Base-by-base conservation (phyloP, 148 eudicot species). In the Nepenthes gracilis region DNA sequence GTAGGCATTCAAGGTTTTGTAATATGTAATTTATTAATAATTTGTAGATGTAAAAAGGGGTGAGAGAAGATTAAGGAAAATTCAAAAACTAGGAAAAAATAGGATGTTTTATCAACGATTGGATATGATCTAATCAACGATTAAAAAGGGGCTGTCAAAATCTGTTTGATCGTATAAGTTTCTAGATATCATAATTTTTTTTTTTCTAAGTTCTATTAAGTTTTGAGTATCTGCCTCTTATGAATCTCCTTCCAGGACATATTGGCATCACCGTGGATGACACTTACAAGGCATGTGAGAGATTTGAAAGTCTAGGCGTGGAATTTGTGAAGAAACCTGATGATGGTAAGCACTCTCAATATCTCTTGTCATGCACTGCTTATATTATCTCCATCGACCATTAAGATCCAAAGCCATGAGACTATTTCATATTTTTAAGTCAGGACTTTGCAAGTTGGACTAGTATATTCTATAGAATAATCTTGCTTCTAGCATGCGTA, bases 221-320 rank as follows among this genome's bases (percentile, higher is more conserved):
- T 53, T 52, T 40, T 60, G 64, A 23, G 23, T 23, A 23, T 23
- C 23, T 23, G 23, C 23, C 23, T 23, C 0, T 23, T 54, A 60
- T 54, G 35, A 49, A 59, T 51, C 33, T 72, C 36, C 65, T 65
- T 70, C 35, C 88, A 92, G 94, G 98, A 60, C 98, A 88, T 73
- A 88, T 92, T 35, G 98, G 98, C 49, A 70, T 92, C 40, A 88
- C 98, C 67, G 96, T 92, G 65, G 96, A 88, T 77, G 98, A 88
- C 76, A 80, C 85, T 55, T 70, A 80, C 73, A 85, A 83, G 83
- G 96, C 98, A 32, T 92, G 98, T 59, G 73, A 83, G 65, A 83
- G 98, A 77, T 88, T 92, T 73, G 86, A 83, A 72, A 54, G 80
- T 57, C 69, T 83, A 49, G 86, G 85, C 36, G 90, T 92, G 70